Conservation (phyloP, 441 rosid genomes). For the Flueggea neowawraea region DNA sequence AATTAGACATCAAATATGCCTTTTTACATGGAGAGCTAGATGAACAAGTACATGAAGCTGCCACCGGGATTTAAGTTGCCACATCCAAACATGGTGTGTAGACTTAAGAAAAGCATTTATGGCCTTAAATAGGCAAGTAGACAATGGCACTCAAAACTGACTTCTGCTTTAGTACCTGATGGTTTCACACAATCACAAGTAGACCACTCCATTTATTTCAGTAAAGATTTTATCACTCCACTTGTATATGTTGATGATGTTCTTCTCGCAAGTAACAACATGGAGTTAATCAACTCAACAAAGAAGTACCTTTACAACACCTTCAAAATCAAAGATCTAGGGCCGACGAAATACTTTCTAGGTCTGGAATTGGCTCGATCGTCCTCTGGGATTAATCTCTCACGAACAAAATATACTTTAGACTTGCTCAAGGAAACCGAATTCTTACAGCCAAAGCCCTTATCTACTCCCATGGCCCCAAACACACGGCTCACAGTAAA, state of each 20-base stretch:
- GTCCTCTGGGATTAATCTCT: background rate
- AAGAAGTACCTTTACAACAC: background rate
- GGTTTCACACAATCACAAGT: background rate
- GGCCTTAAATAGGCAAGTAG: constrained; percentile 2
- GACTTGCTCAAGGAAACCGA: background rate
- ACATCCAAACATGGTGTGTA: background rate
- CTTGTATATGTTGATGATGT: background rate
- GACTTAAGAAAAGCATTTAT: background rate
- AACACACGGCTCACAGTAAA: background rate
- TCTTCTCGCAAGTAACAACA: background rate
- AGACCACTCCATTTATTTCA: no score
- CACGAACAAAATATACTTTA: constrained; percentile 1
- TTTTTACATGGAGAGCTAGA: background rate
- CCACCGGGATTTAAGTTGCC: background rate
- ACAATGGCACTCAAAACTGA: background rate
- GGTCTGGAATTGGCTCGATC: constrained; percentile 2
- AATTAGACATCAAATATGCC: background rate
- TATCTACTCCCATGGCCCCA: background rate
- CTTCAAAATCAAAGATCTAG: background rate
- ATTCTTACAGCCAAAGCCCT: background rate
- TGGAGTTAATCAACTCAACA: background rate
- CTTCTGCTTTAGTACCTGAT: background rate
- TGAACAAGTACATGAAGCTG: constrained; percentile 1
- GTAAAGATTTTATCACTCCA: no score
- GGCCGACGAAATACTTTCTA: background rate